phyloP scores from a whole-genome alignment of 306 rosid genomes.

The Hippophae rhamnoides region DNA sequence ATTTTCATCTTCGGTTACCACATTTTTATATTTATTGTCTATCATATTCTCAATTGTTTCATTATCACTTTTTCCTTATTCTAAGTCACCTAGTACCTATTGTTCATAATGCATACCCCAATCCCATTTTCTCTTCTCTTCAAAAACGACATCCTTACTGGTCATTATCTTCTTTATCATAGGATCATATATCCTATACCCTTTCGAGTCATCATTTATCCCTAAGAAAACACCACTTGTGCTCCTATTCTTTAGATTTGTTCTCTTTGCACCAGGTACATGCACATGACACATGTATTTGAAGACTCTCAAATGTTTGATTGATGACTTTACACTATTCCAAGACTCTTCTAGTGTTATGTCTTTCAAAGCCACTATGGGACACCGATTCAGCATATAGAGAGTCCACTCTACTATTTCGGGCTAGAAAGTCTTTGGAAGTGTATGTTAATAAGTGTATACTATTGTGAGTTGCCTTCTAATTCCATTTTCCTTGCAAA shows the following conservation, averaged over 20 bases:
- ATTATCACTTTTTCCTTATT: slow-evolving; percentile 2
- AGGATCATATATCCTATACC: slow-evolving; percentile 8
- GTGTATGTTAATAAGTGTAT: slow-evolving; percentile 10
- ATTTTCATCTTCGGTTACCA: no score
- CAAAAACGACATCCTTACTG: slow-evolving; percentile 18
- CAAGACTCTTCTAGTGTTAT: no score
- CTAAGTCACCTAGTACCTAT: slow-evolving; percentile 3
- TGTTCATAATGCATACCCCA: slow-evolving; percentile 9
- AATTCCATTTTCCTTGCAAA: slow-evolving; percentile 2
- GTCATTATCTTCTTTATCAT: slow-evolving; percentile 1
- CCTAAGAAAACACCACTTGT: slow-evolving; percentile 1
- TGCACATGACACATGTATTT: background rate
- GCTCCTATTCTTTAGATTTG: slow-evolving; percentile 5
- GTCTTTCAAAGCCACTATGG: background rate
- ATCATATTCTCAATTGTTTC: no score
- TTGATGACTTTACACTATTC: no score
- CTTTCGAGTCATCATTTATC: slow-evolving; percentile 12
- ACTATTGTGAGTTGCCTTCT: slow-evolving; percentile 4
- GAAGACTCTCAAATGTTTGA: no score
- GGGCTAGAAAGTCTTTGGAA: slow-evolving; percentile 14
- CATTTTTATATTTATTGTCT: no score
- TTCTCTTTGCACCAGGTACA: background rate
- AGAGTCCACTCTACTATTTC: slow-evolving; percentile 6
- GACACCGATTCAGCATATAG: slow-evolving; percentile 9
- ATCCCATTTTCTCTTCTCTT: slow-evolving; percentile 7